Evolutionary conservation across 1,284 basidiomycete species (phyloP).

Genomic region (Trichosporon sp.): DNA sequence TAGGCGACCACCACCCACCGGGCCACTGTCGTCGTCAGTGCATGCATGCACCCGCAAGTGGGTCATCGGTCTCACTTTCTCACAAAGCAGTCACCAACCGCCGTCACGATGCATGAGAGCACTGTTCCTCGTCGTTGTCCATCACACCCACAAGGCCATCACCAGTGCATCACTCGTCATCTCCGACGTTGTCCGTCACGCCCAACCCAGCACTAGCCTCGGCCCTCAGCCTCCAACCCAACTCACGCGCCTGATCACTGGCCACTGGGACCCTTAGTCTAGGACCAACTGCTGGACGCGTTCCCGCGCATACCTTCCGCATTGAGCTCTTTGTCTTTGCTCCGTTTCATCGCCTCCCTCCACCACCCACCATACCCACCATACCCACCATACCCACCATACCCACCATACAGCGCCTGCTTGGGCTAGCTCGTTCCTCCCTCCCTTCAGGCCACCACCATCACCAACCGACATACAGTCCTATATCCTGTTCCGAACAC

Average conservation of each 20-base stretch:
- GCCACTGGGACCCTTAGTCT: background rate
- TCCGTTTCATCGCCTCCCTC: constrained; percentile 2
- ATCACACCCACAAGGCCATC: constrained; percentile 45
- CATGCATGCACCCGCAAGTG: background rate
- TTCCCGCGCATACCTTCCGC: constrained; percentile 5
- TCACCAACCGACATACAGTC: background rate
- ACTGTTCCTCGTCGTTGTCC: background rate
- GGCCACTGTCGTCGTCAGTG: background rate
- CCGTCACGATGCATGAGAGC: background rate
- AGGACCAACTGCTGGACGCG: constrained; percentile 1
- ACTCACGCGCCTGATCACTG: background rate
- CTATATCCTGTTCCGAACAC: constrained; percentile 9
- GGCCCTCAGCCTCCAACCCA: background rate
- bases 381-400: too few species aligned
- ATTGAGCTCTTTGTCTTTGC: background rate
- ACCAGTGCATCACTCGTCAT: background rate
- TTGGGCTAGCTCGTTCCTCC: background rate
- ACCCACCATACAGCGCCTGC: background rate
- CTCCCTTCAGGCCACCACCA: background rate
- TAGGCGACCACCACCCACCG: background rate
- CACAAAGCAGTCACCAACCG: background rate
- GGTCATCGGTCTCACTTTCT: constrained; percentile 7
- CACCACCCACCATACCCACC: background rate
- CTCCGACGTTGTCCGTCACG: background rate
- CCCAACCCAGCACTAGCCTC: background rate